A percentile compares a stretch with the other conserved stretches of the same genome.
phyloP scores from a whole-genome alignment of 305 asterid species.

The Coffea humblotiana region DNA sequence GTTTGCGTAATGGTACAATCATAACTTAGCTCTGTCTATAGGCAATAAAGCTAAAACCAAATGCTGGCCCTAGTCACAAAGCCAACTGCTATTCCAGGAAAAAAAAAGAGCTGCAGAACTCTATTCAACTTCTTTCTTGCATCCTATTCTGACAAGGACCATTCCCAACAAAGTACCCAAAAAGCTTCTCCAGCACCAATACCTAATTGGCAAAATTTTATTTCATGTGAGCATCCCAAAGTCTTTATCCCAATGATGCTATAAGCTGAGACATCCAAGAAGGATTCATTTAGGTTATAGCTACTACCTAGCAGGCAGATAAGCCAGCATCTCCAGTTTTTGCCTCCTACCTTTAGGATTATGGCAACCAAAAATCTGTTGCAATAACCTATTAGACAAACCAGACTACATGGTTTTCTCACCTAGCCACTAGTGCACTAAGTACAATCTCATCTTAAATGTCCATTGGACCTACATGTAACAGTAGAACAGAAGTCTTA shows the following conservation, averaged over 20 bases:
- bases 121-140: neutral
- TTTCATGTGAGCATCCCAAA: neutral
- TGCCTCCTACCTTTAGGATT: neutral
- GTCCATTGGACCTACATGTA: neutral
- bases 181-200: neutral
- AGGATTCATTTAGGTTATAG: neutral
- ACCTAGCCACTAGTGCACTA: neutral
- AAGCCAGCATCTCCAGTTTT: neutral
- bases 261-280: neutral
- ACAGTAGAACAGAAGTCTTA: neutral
- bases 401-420: neutral
- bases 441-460: neutral
- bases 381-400: neutral
- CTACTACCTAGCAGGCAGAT: neutral
- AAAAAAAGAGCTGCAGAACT: neutral
- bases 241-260: neutral
- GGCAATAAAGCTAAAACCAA: neutral
- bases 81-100: neutral
- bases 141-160: neutral
- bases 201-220: neutral
- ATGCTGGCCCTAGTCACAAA: neutral
- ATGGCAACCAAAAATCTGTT: neutral
- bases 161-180: neutral
- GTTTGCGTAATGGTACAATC: neutral
- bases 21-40: neutral